A percentile compares a stretch with the other conserved stretches of the same genome.
Conservation (phyloP, 23 red algal genomes). For the Gracilariopsis chorda region DNA sequence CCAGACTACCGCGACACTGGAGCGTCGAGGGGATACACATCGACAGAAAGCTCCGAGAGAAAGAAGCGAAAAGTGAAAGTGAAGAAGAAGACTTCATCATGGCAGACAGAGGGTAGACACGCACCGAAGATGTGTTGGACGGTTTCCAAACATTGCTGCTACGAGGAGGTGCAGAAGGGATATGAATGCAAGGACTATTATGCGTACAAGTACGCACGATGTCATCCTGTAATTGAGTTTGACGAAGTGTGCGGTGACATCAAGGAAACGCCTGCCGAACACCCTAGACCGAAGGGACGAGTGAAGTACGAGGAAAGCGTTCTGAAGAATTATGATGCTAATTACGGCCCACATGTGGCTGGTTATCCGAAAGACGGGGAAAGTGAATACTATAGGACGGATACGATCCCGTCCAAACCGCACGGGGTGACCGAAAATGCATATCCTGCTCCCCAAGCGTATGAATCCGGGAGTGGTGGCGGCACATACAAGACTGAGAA, state of each 20-base stretch:
- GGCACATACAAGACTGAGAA: neutral
- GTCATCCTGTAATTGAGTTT: slow-evolving; percentile 41
- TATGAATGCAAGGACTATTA: slow-evolving; percentile 53
- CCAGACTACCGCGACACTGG: neutral
- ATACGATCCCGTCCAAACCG: slow-evolving; percentile 10
- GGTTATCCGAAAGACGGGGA: slow-evolving; percentile 22
- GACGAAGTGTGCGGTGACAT: neutral
- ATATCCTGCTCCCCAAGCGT: neutral
- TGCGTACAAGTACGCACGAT: slow-evolving; percentile 28
- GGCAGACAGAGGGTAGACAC: neutral
- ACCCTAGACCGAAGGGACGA: slow-evolving; percentile 15
- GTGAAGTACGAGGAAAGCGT: slow-evolving; percentile 42
- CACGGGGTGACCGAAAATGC: slow-evolving; percentile 20
- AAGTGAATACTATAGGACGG: slow-evolving; percentile 40
- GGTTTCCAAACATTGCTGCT: slow-evolving; percentile 29
- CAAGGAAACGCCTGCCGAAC: neutral
- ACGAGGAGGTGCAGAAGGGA: slow-evolving; percentile 33
- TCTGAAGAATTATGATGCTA: slow-evolving; percentile 47
- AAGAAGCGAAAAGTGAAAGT: neutral
- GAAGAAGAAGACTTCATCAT: neutral
- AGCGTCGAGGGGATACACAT: neutral
- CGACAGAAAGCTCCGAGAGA: neutral
- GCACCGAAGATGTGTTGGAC: slow-evolving; percentile 30
- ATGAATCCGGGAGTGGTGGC: neutral
- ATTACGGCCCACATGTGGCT: slow-evolving; percentile 42